Evolutionary conservation across 2,329 filamentous ascomycete genomes (phyloP).

Genomic region (Fusarium pseudocircinatum): DNA sequence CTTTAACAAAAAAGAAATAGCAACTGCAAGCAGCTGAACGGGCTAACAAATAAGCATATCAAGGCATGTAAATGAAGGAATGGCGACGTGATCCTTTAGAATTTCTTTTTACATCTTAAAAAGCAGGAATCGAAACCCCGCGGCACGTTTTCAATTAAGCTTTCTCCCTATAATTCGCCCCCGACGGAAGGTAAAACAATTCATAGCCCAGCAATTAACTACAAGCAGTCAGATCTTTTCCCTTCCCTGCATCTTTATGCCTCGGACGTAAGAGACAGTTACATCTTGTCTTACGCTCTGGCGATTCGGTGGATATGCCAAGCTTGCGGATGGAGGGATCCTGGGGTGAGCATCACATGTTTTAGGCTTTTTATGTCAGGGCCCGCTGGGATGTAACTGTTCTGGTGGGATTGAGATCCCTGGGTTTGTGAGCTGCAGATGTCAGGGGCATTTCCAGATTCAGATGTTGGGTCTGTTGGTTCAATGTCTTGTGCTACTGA

Average conservation of each 20-base stretch:
- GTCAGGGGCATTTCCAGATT: background rate
- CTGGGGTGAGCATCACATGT: background rate
- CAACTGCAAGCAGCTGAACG: background rate
- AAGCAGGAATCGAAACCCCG: background rate
- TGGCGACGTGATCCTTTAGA: background rate
- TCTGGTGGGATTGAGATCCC: background rate
- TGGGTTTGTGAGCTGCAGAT: background rate
- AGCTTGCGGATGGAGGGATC: background rate
- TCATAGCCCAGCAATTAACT: background rate
- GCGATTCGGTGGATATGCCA: background rate
- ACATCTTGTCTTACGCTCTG: background rate
- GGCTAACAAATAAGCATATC: background rate
- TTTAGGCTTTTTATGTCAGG: background rate
- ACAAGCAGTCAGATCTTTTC: background rate
- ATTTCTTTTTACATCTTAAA: background rate
- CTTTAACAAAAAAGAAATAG: background rate
- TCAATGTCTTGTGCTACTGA: background rate
- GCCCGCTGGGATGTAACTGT: conserved; percentile 1
- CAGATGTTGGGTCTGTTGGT: background rate
- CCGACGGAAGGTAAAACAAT: background rate
- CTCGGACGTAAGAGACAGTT: background rate
- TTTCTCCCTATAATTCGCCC: background rate
- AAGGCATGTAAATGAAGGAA: background rate
- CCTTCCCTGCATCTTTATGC: background rate
- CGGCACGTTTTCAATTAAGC: background rate